Percentiles rank a stretch among this genome's conserved stretches.
Evolutionary conservation across 2,329 filamentous ascomycete genomes (phyloP).

Genomic region (Scedosporium apiospermum): DNA sequence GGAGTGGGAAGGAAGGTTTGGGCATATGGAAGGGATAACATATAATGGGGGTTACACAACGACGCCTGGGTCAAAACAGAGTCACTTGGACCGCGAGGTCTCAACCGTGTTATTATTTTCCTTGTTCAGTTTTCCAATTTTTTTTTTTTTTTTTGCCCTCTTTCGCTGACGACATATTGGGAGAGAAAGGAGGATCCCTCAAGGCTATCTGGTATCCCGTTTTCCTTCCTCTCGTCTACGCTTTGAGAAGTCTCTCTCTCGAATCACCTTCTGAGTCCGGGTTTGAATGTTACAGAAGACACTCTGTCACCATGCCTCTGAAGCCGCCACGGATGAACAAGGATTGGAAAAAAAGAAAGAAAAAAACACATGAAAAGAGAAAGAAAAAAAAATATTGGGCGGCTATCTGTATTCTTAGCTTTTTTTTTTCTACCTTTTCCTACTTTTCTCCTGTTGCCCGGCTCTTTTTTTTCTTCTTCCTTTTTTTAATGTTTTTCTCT

Average conservation of each 20-base stretch:
- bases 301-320: too few species aligned
- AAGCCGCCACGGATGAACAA: background rate
- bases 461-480: background rate
- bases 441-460: background rate
- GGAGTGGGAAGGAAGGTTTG: background rate
- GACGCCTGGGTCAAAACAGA: background rate
- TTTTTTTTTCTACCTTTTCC: background rate
- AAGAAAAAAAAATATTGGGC: constrained; percentile 7
- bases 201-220: background rate
- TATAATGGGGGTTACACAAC: constrained; percentile 5
- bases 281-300: too few species aligned
- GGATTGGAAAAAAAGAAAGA: background rate
- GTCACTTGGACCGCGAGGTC: constrained; percentile 6
- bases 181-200: background rate
- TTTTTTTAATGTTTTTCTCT: background rate
- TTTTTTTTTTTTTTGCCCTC: background rate
- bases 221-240: background rate
- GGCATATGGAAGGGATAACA: constrained; percentile 1
- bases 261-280: too few species aligned
- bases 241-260: background rate
- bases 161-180: background rate
- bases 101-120: constrained; percentile 1
- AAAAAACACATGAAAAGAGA: background rate
- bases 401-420: constrained; percentile 8
- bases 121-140: background rate